These are phyloP conservation scores for Aureobasidium melanogenum DNA, from an alignment of 2,329 filamentous ascomycete species.

Conservation along the genomic window DNA sequence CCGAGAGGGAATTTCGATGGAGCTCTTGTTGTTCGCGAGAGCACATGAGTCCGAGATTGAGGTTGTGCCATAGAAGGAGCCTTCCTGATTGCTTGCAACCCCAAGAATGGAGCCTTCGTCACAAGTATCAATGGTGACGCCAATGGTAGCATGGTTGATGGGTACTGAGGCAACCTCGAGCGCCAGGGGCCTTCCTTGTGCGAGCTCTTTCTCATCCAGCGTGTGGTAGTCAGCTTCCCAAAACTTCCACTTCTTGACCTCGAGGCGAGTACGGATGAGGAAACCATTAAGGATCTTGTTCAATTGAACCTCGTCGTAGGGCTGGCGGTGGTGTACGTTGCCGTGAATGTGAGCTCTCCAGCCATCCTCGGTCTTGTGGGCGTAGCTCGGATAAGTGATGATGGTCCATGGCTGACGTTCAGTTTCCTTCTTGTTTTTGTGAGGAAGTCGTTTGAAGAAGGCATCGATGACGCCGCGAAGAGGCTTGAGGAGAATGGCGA, in stretches of 20 bases:
- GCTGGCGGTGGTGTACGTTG: slow-evolving; percentile 63
- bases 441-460: background rate
- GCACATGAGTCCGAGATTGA: background rate
- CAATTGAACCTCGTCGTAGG: slow-evolving; percentile 52
- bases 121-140: background rate
- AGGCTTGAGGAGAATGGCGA: slow-evolving; percentile 3
- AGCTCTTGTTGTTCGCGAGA: background rate
- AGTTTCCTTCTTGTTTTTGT: background rate
- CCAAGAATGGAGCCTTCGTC: background rate
- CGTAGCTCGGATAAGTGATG: slow-evolving; percentile 54
- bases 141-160: background rate
- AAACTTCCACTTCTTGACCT: slow-evolving; percentile 30
- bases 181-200: background rate
- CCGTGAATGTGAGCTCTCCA: slow-evolving; percentile 67
- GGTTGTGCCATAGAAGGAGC: slow-evolving; percentile 12
- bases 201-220: background rate
- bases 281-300: slow-evolving; percentile 56
- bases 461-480: slow-evolving; percentile 8
- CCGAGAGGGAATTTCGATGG: background rate
- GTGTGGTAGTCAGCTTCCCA: background rate
- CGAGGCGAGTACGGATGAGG: slow-evolving; percentile 35
- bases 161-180: slow-evolving; percentile 1
- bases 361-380: slow-evolving; percentile 61
- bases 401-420: background rate
- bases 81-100: slow-evolving; percentile 7